Evolutionary conservation across 2,329 filamentous ascomycete species (phyloP).

Genomic region (Epichloe glyceriae): DNA sequence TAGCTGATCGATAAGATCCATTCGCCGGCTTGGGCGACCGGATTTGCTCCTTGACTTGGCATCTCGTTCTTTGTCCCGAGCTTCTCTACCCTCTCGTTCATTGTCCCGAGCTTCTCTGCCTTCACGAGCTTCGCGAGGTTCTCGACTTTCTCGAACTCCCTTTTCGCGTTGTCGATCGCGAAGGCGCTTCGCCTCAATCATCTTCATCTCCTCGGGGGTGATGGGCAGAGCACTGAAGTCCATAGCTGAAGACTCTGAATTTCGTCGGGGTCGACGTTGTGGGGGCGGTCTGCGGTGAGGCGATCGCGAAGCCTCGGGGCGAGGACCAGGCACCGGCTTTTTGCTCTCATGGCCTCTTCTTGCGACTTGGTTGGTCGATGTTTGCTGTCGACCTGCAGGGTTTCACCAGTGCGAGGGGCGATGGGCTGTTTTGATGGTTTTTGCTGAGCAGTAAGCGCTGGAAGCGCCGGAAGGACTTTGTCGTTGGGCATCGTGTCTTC

Average conservation of each 20-base stretch:
- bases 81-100: conserved; percentile 28
- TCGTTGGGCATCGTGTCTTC: conserved; percentile 39
- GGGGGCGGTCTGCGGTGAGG: conserved; percentile 22
- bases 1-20: conserved; percentile 93
- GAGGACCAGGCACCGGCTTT: conserved; percentile 20
- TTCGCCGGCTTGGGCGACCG: conserved; percentile 34
- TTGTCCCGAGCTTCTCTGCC: conserved; percentile 36
- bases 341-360: conserved; percentile 47
- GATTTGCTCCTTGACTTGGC: conserved; percentile 33
- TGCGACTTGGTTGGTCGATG: conserved; percentile 55
- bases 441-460: conserved; percentile 26
- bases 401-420: conserved; percentile 23
- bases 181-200: conserved; percentile 23
- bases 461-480: conserved; percentile 9
- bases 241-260: conserved; percentile 66
- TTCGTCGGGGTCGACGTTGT: conserved; percentile 49
- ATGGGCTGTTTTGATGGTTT: conserved; percentile 19
- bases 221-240: conserved; percentile 43
- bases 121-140: conserved; percentile 13
- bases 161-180: conserved; percentile 13
- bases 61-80: conserved; percentile 25
- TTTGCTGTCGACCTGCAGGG: conserved; percentile 24
- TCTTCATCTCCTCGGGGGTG: conserved; percentile 37
- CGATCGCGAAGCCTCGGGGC: conserved; percentile 22
- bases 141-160: conserved; percentile 3